Evolutionary conservation across 2,329 filamentous ascomycete species (phyloP), one percentile per base, ranked within the genome.

Genomic region (Clarireedia hainanense): DNA sequence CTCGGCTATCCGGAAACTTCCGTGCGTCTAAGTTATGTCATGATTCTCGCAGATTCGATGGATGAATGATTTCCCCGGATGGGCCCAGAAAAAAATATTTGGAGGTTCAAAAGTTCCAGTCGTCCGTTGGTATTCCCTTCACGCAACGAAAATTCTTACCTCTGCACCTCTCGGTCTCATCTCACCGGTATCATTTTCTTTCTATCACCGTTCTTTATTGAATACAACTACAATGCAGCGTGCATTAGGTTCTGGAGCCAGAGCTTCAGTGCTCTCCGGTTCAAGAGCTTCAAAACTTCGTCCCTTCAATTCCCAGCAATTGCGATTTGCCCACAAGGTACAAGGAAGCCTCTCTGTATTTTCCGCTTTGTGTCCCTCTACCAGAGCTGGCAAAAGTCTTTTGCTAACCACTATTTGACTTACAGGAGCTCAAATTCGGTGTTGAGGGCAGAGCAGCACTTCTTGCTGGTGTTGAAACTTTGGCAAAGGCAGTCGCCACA

Each of bases 291-390:
- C 76, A 67, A 83, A 81, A 71, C 79, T 85, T 73, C 83, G 85
- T 68, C 77, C 84, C 59, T 47, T 64, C 36, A 56, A 61, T 75
- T 77, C 59, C 69, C 90, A 95, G 75, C 92, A 97, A 79, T 84
- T 95, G 74, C 84, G 94, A 72, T 99, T 95, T 73, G 90, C 92
- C 65, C 92, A 97, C 83, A 97, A 97, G 89, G 91, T 95, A 80
- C 50, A 78, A 64, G 23, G 36, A 26, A 5, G 40, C 23, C 4
- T 3, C 4, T 43, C 10, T 43, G 10, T 10, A 20, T 24, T 20
- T 5, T 17, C 12, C 14, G 6, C n/a, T 14, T 24, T 30, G 24
- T 15, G 14, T 26, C 15, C 4, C n/a, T 30, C 14, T 40, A 48
- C 26, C 37, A 14, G 14, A 42, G 27, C 48, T 42, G 20, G 10